These are phyloP conservation scores for Exophiala oligosperma DNA, from an alignment of 2,329 filamentous ascomycete genomes.

Conservation along the genomic window DNA sequence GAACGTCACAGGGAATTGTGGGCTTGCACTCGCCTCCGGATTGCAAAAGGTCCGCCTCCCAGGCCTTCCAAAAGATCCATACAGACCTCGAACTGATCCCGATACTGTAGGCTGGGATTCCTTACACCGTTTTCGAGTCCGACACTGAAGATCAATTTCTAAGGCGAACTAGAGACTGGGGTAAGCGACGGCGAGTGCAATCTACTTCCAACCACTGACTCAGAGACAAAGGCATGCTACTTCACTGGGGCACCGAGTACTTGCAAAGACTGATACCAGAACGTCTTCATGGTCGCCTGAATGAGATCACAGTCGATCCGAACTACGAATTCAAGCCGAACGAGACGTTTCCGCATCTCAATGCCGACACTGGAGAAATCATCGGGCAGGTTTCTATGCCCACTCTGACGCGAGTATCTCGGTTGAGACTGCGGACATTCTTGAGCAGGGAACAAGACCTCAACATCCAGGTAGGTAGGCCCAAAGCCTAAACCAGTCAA, in stretches of 20 bases:
- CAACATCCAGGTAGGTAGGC: constrained; percentile 2
- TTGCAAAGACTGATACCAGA: constrained; percentile 2
- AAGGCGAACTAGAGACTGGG: constrained; percentile 3
- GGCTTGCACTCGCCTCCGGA: constrained; percentile 1
- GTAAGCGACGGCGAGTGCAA: background rate
- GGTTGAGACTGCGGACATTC: constrained; percentile 3
- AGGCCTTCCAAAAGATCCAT: background rate
- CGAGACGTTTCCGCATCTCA: constrained; percentile 3
- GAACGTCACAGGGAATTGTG: background rate
- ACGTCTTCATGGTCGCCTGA: background rate
- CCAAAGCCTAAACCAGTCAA: background rate
- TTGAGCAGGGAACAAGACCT: constrained; percentile 4
- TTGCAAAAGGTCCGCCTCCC: constrained; percentile 6
- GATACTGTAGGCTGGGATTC: background rate
- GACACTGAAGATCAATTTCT: constrained; percentile 1
- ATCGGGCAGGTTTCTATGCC: constrained; percentile 2
- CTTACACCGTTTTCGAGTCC: constrained; percentile 3
- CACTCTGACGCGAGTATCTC: background rate
- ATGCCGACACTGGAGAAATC: constrained; percentile 8
- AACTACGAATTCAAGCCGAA: background rate
- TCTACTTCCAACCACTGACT: background rate
- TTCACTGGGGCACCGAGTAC: constrained; percentile 7
- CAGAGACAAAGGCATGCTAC: constrained; percentile 2
- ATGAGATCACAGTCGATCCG: constrained; percentile 2
- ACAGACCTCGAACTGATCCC: background rate